Evolutionary conservation across 2,329 filamentous ascomycete species (phyloP), one percentile per base, ranked within the genome.

Genomic region (Cladophialophora psammophila): DNA sequence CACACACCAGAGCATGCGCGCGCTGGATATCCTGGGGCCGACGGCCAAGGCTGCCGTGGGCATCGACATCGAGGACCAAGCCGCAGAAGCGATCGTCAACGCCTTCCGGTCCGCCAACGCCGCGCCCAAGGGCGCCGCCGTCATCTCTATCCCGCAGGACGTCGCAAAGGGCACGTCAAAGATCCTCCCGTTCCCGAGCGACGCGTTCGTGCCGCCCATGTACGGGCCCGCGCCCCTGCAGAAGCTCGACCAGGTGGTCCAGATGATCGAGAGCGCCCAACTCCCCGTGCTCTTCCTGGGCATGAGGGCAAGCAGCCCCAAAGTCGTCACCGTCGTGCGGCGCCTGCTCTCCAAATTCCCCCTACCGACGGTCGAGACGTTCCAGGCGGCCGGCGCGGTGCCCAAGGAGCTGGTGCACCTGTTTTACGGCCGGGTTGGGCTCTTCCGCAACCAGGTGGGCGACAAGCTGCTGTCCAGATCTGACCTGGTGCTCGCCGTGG

Each of bases 371-470:
- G 77, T 84, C n/a, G 82, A 84, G 73, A 84, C 82, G 0, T 84
- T 84, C 72, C 82, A 84, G 73, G 82, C 82, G 0, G 82, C 82
- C 1, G 82, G 82, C 7, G 80, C 81, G 12, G 78, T 84, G 13
- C 78, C 80, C 4, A 74, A 79, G 63, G 79, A 81, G 26, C 75
- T 82, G 7, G 69, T 69, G 9, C 78, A 81, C 55, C 75, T 83
- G 8, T 84, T 83, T 76, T 83, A 78, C 68, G 82, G 82, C 9
- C 76, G 82, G 4, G 78, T 84, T 7, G 82, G 82, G 4, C 76
- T 84, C 2, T 84, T 84, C 77, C 75, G 81, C 5, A 84, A 84
- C 68, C 82, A 84, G 67, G 79, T 80, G 5, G 82, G 82, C 15
- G 82, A 84, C 72, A 76, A 78, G 55, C 73, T 84, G 6, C 75